Evolutionary conservation across 208 protist genomes (phyloP).

Genomic region (Crithidia sp.): DNA sequence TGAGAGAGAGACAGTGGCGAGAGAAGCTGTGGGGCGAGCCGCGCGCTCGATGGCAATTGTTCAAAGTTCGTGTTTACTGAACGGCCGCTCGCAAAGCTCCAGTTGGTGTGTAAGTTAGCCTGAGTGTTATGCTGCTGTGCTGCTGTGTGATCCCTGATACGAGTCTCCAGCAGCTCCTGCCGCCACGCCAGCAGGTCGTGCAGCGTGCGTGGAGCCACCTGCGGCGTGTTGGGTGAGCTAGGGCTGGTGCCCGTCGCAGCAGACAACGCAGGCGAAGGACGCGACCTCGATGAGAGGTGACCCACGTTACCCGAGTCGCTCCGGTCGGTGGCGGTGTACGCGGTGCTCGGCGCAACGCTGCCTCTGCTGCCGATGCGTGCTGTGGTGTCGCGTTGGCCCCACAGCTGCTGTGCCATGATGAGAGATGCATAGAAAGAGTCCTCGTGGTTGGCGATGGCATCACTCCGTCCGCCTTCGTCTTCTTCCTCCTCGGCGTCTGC

Average conservation of each 20-base stretch:
- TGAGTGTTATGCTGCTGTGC: not conserved
- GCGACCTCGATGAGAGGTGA: not conserved
- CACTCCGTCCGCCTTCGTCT: too few relatives aligned
- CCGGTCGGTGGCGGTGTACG: not conserved
- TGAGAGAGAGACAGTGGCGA: not conserved
- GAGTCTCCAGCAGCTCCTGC: not conserved
- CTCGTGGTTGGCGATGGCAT: too few relatives aligned
- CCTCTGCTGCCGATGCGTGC: too few relatives aligned
- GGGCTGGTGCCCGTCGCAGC: not conserved
- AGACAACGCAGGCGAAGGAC: not conserved
- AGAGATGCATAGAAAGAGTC: too few relatives aligned
- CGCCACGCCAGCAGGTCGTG: conserved; percentile 7
- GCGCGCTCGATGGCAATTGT: not conserved
- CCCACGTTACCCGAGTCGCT: not conserved
- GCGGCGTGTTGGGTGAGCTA: not conserved
- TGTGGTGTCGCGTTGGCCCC: too few relatives aligned
- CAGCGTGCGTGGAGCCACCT: conserved; percentile 1
- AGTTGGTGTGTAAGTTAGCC: not conserved
- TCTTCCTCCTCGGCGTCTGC: too few relatives aligned
- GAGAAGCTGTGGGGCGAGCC: not conserved
- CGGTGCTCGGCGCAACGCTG: too few relatives aligned
- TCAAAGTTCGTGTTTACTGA: not conserved
- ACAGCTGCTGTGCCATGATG: too few relatives aligned
- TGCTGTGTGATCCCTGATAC: not conserved
- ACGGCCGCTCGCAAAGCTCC: not conserved